phyloP scores from a whole-genome alignment of 1,284 basidiomycete genomes.

The Schizophyllum amplum region DNA sequence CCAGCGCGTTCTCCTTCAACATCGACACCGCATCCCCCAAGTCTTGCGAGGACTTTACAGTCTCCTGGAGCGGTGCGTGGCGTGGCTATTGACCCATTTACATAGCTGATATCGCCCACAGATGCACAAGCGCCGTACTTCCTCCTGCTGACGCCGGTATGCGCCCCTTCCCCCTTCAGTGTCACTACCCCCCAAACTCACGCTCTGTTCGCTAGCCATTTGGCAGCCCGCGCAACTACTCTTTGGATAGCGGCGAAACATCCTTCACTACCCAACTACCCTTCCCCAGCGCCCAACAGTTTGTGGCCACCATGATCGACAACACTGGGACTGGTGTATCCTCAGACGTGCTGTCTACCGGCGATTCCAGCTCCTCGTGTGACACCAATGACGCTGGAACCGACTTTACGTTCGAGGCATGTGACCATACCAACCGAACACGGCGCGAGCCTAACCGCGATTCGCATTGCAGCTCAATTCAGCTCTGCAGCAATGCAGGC shows the following conservation, averaged over 20 bases:
- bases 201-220: conserved; percentile 31
- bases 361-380: conserved; percentile 21
- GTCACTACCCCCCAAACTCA: conserved; percentile 1
- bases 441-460: conserved; percentile 7
- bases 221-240: conserved; percentile 43
- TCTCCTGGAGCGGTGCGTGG: conserved; percentile 61
- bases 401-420: conserved; percentile 18
- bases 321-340: conserved; percentile 57
- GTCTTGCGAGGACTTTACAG: conserved; percentile 44
- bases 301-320: conserved; percentile 66
- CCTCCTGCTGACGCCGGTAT: conserved; percentile 50
- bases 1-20: conserved; percentile 30
- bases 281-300: conserved; percentile 28
- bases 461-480: conserved; percentile 45
- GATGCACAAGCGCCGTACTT: conserved; percentile 59
- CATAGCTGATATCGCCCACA: conserved; percentile 18
- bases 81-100: conserved; percentile 3
- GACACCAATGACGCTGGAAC: conserved; percentile 1
- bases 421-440: background rate
- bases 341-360: conserved; percentile 43
- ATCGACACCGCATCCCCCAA: conserved; percentile 42
- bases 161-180: conserved; percentile 17
- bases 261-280: conserved; percentile 42
- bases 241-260: conserved; percentile 47
- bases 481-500: conserved; percentile 48